Base-by-base conservation (phyloP, 768 basidiomycete genomes). In the Boletus sp. region DNA sequence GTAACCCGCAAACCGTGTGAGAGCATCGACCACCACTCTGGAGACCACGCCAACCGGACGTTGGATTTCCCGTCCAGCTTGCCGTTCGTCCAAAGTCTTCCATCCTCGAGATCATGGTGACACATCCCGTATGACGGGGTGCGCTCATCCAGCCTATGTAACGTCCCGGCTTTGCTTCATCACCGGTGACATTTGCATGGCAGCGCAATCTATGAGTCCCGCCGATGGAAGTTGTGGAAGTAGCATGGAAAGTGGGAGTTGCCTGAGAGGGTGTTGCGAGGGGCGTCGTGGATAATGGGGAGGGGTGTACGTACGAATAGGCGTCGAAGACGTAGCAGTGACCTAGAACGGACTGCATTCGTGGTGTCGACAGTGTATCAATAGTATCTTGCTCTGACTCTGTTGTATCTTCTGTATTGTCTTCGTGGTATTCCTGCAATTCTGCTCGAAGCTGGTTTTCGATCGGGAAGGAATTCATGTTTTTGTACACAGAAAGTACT, bases 1-100 rank as follows among this genome's bases (percentile, higher is more conserved):
- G 84, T 87, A 8, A 77, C 85, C 29, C 77, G 81, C 3, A 78
- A 76, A 36, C 71, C 94, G 55, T 89, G 86, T 62, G 70, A 75
- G 33, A 84, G 94, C 64, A 83, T 95, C 59, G 18, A 37, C 20
- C 41, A 14, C 32, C 7, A 8, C 39, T 28, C 57, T 59, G 9
- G 28, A 24, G 80, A 58, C 73, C 75, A 76, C 67, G 32, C 30
- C 12, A 24, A 39, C 36, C 3, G 9, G 30, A 33, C 5, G 29
- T 32, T 30, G 50, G 47, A 18, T 40, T 55, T 57, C 47, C 32
- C 18, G 12, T 48, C 42, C 36, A 28, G 28, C 10, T 24, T 29
- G 37, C 24, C 15, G 29, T 51, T n/a, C 36, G 28, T 36, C 59
- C 12, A 24, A 24, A 24, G 24, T 24, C 32, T 10, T 33, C 24